Evolutionary conservation across 2,329 filamentous ascomycete genomes (phyloP).

Genomic region (Trichoderma aggressivum): DNA sequence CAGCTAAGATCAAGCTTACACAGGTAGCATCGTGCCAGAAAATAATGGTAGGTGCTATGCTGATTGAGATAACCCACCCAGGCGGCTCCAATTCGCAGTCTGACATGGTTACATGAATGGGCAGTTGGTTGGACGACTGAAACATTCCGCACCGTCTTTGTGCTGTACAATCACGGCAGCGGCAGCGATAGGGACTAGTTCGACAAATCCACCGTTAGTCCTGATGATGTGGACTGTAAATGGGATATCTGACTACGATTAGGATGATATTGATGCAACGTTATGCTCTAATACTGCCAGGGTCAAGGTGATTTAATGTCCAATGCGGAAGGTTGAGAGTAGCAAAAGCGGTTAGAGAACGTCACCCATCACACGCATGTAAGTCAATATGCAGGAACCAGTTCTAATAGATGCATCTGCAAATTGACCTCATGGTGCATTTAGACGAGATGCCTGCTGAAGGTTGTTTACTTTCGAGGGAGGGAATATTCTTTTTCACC

Average conservation of each 20-base stretch:
- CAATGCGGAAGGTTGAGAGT: slow-evolving; percentile 7
- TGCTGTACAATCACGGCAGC: neutral
- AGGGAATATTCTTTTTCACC: too few species aligned
- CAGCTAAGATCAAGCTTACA: neutral
- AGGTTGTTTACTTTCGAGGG: neutral
- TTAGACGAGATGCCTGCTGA: neutral
- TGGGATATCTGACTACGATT: neutral
- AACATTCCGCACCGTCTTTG: neutral
- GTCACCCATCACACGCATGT: neutral
- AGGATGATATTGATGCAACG: slow-evolving; percentile 8
- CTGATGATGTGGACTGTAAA: neutral
- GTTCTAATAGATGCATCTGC: neutral
- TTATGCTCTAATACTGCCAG: neutral
- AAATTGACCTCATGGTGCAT: neutral
- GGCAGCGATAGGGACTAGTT: neutral
- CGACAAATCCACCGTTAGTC: neutral
- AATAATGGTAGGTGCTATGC: neutral
- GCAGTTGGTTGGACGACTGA: neutral
- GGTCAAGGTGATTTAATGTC: neutral
- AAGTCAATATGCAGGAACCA: slow-evolving; percentile 1
- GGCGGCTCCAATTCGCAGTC: neutral
- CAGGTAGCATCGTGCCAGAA: slow-evolving; percentile 1
- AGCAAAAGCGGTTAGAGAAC: neutral
- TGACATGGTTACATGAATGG: slow-evolving; percentile 14
- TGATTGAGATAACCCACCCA: neutral